A percentile compares a stretch with the other conserved stretches of the same genome.
These are phyloP conservation scores for Pelargonium nanum DNA, from an alignment of 345 rosid species.

Conservation along the genomic window DNA sequence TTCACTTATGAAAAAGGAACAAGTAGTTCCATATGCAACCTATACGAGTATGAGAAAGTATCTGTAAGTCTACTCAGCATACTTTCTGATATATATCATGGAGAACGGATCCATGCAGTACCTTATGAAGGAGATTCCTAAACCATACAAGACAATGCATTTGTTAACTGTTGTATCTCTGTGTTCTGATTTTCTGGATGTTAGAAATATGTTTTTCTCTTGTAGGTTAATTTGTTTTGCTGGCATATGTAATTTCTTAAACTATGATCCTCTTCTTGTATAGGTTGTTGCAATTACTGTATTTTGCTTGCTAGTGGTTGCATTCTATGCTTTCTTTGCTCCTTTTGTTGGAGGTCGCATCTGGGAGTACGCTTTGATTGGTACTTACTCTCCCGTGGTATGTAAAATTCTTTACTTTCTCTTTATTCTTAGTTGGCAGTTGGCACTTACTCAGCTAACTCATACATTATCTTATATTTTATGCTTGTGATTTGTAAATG, in stretches of 20 bases:
- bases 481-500: background rate
- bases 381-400: conserved; percentile 89
- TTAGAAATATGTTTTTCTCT: background rate
- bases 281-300: conserved; percentile 97
- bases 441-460: background rate
- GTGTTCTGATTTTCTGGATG: background rate
- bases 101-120: too few species aligned
- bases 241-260: background rate
- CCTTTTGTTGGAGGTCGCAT: conserved; percentile 88
- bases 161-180: background rate
- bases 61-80: background rate
- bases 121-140: too few species aligned
- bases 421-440: background rate
- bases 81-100: background rate
- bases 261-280: conserved; percentile 13
- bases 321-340: conserved; percentile 88
- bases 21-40: background rate
- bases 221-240: background rate
- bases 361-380: conserved; percentile 72
- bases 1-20: background rate
- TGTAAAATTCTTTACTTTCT: conserved; percentile 14
- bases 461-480: background rate
- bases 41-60: background rate
- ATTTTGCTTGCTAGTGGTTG: conserved; percentile 79
- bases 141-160: background rate